phyloP scores from a whole-genome alignment of 768 basidiomycete genomes.

The Neoboletus brunneissimus region DNA sequence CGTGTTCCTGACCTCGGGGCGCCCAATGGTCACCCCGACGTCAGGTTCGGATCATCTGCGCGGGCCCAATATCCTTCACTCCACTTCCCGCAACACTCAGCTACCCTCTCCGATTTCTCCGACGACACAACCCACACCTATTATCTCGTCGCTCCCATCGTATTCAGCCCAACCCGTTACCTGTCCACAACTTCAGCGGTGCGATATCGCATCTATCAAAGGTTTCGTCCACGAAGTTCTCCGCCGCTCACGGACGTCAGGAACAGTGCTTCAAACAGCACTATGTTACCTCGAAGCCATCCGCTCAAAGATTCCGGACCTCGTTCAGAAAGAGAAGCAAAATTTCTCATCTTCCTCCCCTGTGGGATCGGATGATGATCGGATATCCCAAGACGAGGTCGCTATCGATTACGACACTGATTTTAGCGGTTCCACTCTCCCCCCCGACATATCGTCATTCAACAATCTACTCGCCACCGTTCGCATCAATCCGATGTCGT shows the following conservation, averaged over 20 bases:
- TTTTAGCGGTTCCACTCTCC: conserved; percentile 16
- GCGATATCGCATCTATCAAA: conserved; percentile 57
- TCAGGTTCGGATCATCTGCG: conserved; percentile 11
- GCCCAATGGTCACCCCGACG: conserved; percentile 21
- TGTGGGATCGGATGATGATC: conserved; percentile 39
- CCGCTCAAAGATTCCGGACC: conserved; percentile 64
- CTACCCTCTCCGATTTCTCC: conserved; percentile 56
- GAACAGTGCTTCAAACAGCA: conserved; percentile 81
- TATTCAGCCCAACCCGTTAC: conserved; percentile 22
- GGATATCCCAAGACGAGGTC: conserved; percentile 43
- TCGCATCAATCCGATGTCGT: conserved; percentile 35
- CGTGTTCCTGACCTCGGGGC: conserved; percentile 46
- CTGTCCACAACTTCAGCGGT: conserved; percentile 14
- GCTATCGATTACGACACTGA: conserved; percentile 42
- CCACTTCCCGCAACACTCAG: conserved; percentile 36
- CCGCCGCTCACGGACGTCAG: conserved; percentile 80
- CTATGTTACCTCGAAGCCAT: conserved; percentile 85
- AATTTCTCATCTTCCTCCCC: conserved; percentile 43
- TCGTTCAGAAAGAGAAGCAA: conserved; percentile 49
- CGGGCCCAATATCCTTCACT: not conserved
- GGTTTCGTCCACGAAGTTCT: conserved; percentile 88
- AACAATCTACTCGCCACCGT: conserved; percentile 44
- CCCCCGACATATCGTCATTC: conserved; percentile 4
- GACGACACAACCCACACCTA: conserved; percentile 37
- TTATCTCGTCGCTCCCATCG: conserved; percentile 28